Evolutionary conservation across 371 early-diverging fungal genomes (phyloP).

Genomic region (Mortierella sp.): DNA sequence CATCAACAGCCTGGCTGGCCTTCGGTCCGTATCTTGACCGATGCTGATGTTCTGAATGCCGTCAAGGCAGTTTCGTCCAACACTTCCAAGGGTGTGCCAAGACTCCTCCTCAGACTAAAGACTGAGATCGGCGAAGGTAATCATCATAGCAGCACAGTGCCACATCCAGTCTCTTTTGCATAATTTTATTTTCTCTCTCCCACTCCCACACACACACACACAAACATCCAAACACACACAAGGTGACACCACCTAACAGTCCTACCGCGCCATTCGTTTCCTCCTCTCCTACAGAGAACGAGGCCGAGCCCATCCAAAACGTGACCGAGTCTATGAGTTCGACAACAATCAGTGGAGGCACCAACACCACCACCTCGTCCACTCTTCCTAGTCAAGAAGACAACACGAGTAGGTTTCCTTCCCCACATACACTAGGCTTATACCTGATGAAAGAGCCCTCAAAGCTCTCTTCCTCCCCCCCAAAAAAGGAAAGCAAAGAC

Average conservation of each 20-base stretch:
- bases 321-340: neutral
- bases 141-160: neutral
- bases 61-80: slow-evolving; percentile 14
- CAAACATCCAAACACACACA: neutral
- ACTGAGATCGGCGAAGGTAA: slow-evolving; percentile 25
- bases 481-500: no score
- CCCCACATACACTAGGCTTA: no score
- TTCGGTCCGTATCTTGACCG: slow-evolving; percentile 10
- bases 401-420: no score
- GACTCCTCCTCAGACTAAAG: slow-evolving; percentile 7
- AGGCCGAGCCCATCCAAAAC: neutral
- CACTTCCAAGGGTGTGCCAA: slow-evolving; percentile 17
- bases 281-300: no score
- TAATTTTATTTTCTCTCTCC: no score
- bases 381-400: no score
- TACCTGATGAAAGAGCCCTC: no score
- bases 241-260: neutral
- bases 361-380: no score
- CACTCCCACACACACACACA: no score
- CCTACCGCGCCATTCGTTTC: neutral
- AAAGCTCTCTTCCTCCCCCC: neutral
- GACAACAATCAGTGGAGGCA: neutral
- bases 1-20: slow-evolving; percentile 15
- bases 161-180: no score
- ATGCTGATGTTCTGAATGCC: slow-evolving; percentile 25